Percentiles rank a stretch among this genome's conserved stretches.
These are phyloP conservation scores for Draba incana DNA, from an alignment of 345 rosid genomes.

Conservation along the genomic window DNA sequence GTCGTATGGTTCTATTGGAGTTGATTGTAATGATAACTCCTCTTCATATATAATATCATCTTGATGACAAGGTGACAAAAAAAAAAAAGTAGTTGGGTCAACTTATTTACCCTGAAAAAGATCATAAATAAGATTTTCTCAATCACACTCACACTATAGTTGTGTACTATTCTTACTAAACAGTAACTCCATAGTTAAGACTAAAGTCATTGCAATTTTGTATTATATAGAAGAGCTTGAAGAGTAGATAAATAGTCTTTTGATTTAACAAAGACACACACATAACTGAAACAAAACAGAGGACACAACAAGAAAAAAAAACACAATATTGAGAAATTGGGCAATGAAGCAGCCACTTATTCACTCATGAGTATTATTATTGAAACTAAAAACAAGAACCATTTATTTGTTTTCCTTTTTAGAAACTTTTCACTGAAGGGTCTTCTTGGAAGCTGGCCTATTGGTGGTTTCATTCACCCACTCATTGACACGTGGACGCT, in stretches of 20 bases:
- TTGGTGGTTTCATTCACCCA: constrained; percentile 61
- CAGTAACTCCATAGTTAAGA: not conserved
- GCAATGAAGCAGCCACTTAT: constrained; percentile 33
- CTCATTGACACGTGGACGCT: constrained; percentile 54
- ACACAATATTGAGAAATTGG: constrained; percentile 28
- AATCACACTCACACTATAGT: no score
- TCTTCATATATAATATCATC: no score
- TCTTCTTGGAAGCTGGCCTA: constrained; percentile 69
- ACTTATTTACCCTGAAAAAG: no score
- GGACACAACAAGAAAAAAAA: not conserved
- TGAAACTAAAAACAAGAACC: constrained; percentile 27
- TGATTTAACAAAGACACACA: not conserved
- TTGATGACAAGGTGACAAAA: no score
- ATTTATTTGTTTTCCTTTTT: no score
- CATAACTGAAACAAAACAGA: not conserved
- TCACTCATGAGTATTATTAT: constrained; percentile 25
- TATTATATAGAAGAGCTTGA: not conserved
- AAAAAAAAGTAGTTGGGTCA: no score
- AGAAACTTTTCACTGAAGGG: constrained; percentile 35
- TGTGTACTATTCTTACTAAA: not conserved
- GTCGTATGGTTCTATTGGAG: no score
- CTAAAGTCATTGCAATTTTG: not conserved
- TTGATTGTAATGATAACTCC: no score
- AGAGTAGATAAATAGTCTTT: not conserved
- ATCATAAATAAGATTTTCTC: no score